Percentiles rank a stretch among this genome's conserved stretches.
Conservation (phyloP, 169 alveolate genomes). For the Plasmodium malariae region DNA sequence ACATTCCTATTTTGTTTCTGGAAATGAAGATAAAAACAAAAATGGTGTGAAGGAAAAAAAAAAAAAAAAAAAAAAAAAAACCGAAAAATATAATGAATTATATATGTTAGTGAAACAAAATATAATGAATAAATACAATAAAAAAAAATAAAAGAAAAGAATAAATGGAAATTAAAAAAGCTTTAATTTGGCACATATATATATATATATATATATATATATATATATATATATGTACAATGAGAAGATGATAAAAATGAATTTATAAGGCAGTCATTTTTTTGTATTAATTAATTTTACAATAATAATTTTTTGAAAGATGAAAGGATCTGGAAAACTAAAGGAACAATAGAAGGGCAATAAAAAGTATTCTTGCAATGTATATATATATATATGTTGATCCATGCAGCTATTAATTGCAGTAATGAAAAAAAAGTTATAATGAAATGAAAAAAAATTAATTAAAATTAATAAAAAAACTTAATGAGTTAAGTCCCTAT, state of each 20-base stretch:
- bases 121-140: neutral
- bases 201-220: neutral
- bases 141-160: neutral
- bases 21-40: neutral
- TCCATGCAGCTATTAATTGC: neutral
- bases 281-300: neutral
- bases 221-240: slow-evolving; percentile 6
- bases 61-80: no score
- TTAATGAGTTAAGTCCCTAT: neutral
- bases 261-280: neutral
- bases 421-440: neutral
- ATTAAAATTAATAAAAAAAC: slow-evolving; percentile 11
- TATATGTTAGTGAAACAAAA: neutral
- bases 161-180: neutral
- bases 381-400: neutral
- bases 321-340: neutral
- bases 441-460: slow-evolving; percentile 5
- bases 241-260: neutral
- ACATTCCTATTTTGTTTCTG: neutral
- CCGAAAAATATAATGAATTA: slow-evolving; percentile 1
- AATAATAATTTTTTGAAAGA: neutral
- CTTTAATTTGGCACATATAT: neutral
- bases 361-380: no score
- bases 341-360: neutral
- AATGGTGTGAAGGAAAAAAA: neutral